Conservation (phyloP, 116 monocot genomes). For the Phalaenopsis hybrid region DNA sequence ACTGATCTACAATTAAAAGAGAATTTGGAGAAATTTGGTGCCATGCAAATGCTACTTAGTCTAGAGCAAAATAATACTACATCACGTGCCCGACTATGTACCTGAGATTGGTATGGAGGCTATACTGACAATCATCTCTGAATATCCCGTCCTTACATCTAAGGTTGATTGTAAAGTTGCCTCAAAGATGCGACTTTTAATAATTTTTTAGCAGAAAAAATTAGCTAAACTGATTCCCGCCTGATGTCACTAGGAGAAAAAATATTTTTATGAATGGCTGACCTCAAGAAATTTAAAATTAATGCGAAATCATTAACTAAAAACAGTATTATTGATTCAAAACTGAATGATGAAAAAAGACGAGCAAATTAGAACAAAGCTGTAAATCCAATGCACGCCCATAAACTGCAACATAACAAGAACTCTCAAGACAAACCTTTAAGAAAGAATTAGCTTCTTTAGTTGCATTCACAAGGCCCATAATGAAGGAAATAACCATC, state of each 20-base stretch:
- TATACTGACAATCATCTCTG: neutral
- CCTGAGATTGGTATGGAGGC: no score
- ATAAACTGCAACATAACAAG: neutral
- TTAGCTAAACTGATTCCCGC: neutral
- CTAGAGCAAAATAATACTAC: no score
- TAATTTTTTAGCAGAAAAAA: neutral
- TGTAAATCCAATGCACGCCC: neutral
- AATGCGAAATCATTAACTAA: neutral
- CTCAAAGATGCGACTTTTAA: neutral
- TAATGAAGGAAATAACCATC: constrained; percentile 86
- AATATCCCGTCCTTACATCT: neutral
- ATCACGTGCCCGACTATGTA: no score
- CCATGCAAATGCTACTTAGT: no score
- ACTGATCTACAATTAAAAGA: no score
- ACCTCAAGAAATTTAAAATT: neutral
- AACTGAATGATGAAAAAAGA: neutral
- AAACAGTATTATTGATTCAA: neutral
- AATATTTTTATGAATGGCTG: neutral
- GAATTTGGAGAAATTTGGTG: no score
- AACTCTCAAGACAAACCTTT: constrained; percentile 42
- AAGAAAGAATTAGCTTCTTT: constrained; percentile 57
- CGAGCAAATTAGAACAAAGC: neutral
- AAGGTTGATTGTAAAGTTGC: neutral
- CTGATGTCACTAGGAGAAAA: neutral
- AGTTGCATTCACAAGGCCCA: constrained; percentile 72